Evolutionary conservation across 2,329 filamentous ascomycete genomes (phyloP).

Genomic region (Ciborinia camelliae): DNA sequence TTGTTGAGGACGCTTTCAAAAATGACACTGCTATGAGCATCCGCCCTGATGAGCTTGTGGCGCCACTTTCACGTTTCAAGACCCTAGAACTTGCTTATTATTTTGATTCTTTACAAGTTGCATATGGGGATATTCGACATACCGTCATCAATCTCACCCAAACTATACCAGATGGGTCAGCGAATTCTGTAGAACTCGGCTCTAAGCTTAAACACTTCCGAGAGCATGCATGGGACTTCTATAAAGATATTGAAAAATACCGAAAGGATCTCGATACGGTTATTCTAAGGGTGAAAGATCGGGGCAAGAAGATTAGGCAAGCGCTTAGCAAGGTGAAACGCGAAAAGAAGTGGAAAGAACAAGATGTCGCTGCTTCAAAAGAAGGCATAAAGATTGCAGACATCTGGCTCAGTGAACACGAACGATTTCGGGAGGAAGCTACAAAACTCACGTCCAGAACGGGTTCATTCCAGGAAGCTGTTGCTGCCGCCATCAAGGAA

Average conservation of each 20-base stretch:
- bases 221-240: background rate
- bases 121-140: background rate
- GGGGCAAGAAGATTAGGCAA: background rate
- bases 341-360: background rate
- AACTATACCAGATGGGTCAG: background rate
- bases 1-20: no score
- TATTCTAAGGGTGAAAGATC: background rate
- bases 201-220: background rate
- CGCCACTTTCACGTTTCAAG: background rate
- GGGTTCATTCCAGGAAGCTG: fast-evolving
- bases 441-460: background rate
- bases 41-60: background rate
- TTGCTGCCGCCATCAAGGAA: background rate
- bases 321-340: background rate
- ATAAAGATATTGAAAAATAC: background rate
- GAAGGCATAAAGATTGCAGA: background rate
- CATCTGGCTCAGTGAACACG: background rate
- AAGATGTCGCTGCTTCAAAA: background rate
- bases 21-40: no score
- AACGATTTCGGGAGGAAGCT: background rate
- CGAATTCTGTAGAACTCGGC: background rate
- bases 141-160: background rate
- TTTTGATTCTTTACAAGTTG: background rate
- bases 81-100: background rate
- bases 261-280: background rate